Percentiles rank a stretch among this genome's conserved stretches.
These are phyloP conservation scores for Coelastrella sp. DNA, from an alignment of 139 green algal species.

Conservation along the genomic window DNA sequence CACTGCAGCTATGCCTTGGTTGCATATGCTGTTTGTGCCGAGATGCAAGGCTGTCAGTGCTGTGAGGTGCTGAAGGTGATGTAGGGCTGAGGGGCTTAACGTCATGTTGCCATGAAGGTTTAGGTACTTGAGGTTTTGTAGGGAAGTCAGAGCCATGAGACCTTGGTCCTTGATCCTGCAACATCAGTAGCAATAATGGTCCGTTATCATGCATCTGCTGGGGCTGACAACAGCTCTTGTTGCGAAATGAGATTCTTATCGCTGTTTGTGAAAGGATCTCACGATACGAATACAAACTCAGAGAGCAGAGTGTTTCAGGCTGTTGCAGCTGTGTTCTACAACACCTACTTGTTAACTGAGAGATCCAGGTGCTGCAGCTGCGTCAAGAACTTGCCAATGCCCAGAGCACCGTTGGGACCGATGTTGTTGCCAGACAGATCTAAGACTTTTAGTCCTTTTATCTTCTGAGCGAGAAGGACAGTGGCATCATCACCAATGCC, in stretches of 20 bases:
- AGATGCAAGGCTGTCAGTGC: neutral
- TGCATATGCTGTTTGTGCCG: neutral
- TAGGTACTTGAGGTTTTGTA: neutral
- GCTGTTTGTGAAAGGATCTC: too few species aligned
- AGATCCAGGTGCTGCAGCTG: slow-evolving; percentile 10
- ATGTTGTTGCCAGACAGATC: slow-evolving; percentile 34
- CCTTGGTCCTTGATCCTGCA: slow-evolving; percentile 38
- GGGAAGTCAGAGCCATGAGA: neutral
- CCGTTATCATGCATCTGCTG: too few species aligned
- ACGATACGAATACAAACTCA: too few species aligned
- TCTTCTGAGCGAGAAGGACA: neutral
- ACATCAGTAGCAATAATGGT: neutral
- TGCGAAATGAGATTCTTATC: too few species aligned
- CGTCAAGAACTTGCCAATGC: neutral
- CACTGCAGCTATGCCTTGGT: slow-evolving; percentile 15
- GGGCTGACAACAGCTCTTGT: too few species aligned
- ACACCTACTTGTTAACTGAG: slow-evolving; percentile 24
- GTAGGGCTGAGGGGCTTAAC: neutral
- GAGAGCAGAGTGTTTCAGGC: too few species aligned
- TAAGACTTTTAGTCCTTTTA: slow-evolving; percentile 3
- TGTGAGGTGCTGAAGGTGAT: neutral
- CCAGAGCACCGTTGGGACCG: neutral
- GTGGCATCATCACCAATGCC: slow-evolving; percentile 27
- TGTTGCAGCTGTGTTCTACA: too few species aligned
- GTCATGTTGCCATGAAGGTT: slow-evolving; percentile 5